Conservation (phyloP, 208 protist species). For the Wallacemonas collosoma region DNA sequence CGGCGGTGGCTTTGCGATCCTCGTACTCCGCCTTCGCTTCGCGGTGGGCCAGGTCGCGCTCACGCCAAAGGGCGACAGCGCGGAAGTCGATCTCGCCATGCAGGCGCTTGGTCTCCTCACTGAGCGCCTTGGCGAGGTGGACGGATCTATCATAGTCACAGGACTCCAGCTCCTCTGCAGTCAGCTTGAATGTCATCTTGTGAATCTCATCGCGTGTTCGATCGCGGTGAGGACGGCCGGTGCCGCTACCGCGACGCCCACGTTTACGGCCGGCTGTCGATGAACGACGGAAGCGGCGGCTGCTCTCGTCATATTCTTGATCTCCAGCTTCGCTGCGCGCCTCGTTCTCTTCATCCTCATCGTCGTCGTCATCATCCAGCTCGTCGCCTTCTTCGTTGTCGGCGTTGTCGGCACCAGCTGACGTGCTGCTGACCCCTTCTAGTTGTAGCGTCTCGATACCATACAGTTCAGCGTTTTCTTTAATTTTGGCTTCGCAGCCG, state of each 20-base stretch:
- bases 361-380: conserved; percentile 10
- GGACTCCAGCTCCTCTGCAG: conserved; percentile 65
- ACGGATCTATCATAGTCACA: conserved; percentile 88
- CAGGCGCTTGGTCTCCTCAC: conserved; percentile 83
- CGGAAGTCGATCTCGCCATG: conserved; percentile 94
- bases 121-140: conserved; percentile 87
- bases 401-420: conserved; percentile 8
- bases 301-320: conserved; percentile 25
- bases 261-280: conserved; percentile 5
- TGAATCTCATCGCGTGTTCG: conserved; percentile 35
- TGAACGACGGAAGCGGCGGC: neutral
- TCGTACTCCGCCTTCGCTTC: conserved; percentile 64
- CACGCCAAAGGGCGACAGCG: conserved; percentile 94
- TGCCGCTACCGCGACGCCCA: neutral
- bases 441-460: conserved; percentile 80
- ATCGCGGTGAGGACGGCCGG: neutral
- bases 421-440: neutral
- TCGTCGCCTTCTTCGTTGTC: conserved; percentile 1
- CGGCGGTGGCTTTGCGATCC: conserved; percentile 55
- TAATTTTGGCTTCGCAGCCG: conserved; percentile 83
- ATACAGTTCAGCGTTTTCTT: conserved; percentile 86
- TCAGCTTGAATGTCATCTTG: conserved; percentile 63
- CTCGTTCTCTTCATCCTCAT: conserved; percentile 10
- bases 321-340: conserved; percentile 29
- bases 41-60: conserved; percentile 88